phyloP scores from a whole-genome alignment of 352 stramenopile species.

The Nothophytophthora sp. region DNA sequence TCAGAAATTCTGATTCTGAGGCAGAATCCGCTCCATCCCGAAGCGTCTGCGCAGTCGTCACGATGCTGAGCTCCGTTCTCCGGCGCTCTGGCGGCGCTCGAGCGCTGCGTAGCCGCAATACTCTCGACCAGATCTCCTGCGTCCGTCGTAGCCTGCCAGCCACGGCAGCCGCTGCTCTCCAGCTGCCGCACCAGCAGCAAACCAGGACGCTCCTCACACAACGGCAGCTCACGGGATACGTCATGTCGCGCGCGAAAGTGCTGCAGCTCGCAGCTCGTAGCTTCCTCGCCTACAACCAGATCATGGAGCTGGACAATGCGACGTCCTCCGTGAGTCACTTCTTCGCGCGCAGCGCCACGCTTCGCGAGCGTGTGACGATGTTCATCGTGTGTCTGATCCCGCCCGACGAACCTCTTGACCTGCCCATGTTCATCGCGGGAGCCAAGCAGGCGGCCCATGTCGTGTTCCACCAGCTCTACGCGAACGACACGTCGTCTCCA shows the following conservation, averaged over 20 bases:
- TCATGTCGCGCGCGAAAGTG: constrained; percentile 38
- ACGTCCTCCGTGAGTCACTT: constrained; percentile 25
- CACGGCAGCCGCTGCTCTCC: neutral
- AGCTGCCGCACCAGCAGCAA: neutral
- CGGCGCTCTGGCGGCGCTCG: constrained; percentile 4
- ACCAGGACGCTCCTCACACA: constrained; percentile 20
- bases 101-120: neutral
- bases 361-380: constrained; percentile 48
- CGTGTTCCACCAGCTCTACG: constrained; percentile 29
- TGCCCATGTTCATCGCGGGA: constrained; percentile 38
- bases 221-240: constrained; percentile 23
- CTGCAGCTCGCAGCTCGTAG: constrained; percentile 38
- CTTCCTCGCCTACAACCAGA: constrained; percentile 37
- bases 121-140: too few species aligned
- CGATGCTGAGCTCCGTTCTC: constrained; percentile 11
- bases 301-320: constrained; percentile 31
- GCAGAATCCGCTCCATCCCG: too few species aligned
- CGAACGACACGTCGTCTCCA: neutral
- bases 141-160: neutral
- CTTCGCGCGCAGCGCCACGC: constrained; percentile 24
- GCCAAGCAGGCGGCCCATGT: constrained; percentile 29
- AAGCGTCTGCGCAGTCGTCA: too few species aligned
- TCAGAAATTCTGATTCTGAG: too few species aligned
- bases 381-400: constrained; percentile 42
- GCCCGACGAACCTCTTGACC: constrained; percentile 41